These are phyloP conservation scores for Nectriaceae sp. DNA, from an alignment of 2,329 filamentous ascomycete genomes.

Conservation along the genomic window DNA sequence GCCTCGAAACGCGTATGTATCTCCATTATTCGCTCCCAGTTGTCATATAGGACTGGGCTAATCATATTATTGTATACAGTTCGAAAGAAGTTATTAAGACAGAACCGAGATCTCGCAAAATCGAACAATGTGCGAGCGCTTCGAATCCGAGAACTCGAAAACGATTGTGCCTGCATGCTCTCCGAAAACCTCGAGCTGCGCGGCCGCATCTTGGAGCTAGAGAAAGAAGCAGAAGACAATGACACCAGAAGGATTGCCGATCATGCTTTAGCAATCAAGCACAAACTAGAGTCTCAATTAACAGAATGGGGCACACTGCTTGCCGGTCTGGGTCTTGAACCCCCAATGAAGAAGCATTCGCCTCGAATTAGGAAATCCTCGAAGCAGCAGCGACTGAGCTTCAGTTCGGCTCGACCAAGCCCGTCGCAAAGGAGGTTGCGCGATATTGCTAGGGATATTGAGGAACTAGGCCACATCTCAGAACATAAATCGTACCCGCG, in stretches of 20 bases:
- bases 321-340: constrained; percentile 63
- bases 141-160: constrained; percentile 74
- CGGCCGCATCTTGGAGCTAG: constrained; percentile 68
- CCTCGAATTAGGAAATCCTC: constrained; percentile 42
- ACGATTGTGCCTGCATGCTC: constrained; percentile 72
- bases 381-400: constrained; percentile 43
- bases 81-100: constrained; percentile 75
- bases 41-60: constrained; percentile 9
- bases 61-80: constrained; percentile 50
- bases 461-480: constrained; percentile 57
- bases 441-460: constrained; percentile 56
- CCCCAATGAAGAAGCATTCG: constrained; percentile 52
- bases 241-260: constrained; percentile 61
- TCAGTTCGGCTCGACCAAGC: constrained; percentile 42
- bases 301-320: constrained; percentile 69
- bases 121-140: constrained; percentile 77
- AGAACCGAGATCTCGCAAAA: constrained; percentile 82
- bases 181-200: constrained; percentile 78
- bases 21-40: constrained; percentile 9
- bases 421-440: constrained; percentile 59
- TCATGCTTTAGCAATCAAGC: constrained; percentile 69
- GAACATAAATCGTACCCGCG: constrained; percentile 71
- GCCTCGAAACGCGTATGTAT: constrained; percentile 68
- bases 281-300: constrained; percentile 71
- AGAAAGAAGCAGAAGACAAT: constrained; percentile 66